phyloP scores from a whole-genome alignment of 768 basidiomycete species.

The Tremella mesenterica region DNA sequence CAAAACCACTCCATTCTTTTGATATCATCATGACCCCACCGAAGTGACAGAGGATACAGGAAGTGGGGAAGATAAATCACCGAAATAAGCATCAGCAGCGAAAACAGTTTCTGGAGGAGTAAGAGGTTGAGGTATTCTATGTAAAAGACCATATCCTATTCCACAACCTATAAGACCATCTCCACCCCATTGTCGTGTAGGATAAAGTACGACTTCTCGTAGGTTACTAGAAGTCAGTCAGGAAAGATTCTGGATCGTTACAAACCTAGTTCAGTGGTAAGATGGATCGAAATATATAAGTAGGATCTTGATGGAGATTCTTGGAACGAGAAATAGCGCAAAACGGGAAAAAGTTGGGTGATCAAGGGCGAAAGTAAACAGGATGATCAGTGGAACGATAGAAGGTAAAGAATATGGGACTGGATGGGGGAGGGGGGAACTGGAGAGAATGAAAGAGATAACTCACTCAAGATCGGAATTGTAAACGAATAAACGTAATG shows the following conservation, averaged over 20 bases:
- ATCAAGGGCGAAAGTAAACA: background rate
- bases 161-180: slow-evolving; percentile 91
- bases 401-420: background rate
- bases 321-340: too few species aligned
- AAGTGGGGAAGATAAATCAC: too few species aligned
- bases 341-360: background rate
- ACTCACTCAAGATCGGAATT: slow-evolving; percentile 91
- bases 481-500: slow-evolving; percentile 88
- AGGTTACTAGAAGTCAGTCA: slow-evolving; percentile 57
- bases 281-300: slow-evolving; percentile 4
- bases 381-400: background rate
- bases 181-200: slow-evolving; percentile 95
- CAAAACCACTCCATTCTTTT: too few species aligned
- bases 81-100: slow-evolving; percentile 14
- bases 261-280: too few species aligned
- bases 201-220: slow-evolving; percentile 85
- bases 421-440: slow-evolving; percentile 19
- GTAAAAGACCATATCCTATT: slow-evolving; percentile 86
- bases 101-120: slow-evolving; percentile 15
- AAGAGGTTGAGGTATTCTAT: slow-evolving; percentile 74
- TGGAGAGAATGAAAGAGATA: too few species aligned
- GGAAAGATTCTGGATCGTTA: too few species aligned
- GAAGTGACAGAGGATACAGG: too few species aligned
- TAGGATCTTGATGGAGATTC: slow-evolving; percentile 9
- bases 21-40: too few species aligned